Evolutionary conservation across 1,139 yeast species (phyloP).

Genomic region (Protomyces macrosporus): DNA sequence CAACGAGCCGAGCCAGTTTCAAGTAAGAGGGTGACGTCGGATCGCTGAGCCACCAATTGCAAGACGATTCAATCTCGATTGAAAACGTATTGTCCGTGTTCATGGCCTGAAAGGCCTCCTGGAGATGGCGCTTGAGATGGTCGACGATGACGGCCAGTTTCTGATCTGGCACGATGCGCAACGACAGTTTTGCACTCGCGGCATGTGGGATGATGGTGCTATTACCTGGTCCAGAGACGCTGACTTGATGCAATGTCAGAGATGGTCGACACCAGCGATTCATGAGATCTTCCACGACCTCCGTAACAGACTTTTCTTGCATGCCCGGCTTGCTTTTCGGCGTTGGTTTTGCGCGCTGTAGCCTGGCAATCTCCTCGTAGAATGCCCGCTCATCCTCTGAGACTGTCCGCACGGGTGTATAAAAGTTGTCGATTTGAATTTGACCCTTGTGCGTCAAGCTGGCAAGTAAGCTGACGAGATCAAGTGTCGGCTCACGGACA

Average conservation of each 20-base stretch:
- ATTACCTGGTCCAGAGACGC: conserved; percentile 85
- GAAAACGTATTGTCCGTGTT: conserved; percentile 55
- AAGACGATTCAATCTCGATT: conserved; percentile 58
- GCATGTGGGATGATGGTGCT: conserved; percentile 82
- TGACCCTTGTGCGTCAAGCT: conserved; percentile 55
- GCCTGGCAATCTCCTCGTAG: conserved; percentile 52
- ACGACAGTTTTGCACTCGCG: conserved; percentile 70
- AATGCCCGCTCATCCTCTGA: conserved; percentile 52
- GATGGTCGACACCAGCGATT: conserved; percentile 93
- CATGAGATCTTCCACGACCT: conserved; percentile 49
- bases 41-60: conserved; percentile 96
- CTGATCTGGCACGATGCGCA: conserved; percentile 88
- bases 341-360: conserved; percentile 4
- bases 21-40: conserved; percentile 67
- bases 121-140: conserved; percentile 48
- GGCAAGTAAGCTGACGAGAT: conserved; percentile 65
- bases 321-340: neutral
- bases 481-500: conserved; percentile 81
- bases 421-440: conserved; percentile 64
- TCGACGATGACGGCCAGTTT: conserved; percentile 54
- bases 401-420: conserved; percentile 57
- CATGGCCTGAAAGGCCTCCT: conserved; percentile 46
- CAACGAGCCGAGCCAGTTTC: conserved; percentile 55
- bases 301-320: conserved; percentile 1
- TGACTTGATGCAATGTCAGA: conserved; percentile 76